Conservation (phyloP, 257 asterid genomes). For the Rhazya stricta region DNA sequence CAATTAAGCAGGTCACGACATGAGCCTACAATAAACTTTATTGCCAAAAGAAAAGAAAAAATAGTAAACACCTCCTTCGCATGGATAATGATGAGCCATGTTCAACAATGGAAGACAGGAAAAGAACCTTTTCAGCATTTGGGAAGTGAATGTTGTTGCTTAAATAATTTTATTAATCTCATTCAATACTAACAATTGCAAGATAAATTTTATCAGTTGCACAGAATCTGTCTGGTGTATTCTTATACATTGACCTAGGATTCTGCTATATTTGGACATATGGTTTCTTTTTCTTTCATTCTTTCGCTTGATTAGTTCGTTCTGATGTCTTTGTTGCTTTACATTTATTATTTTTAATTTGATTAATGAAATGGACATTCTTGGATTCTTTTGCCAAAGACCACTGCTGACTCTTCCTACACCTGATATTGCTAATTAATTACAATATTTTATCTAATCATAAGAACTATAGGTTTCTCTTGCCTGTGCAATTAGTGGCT, state of each 20-base stretch:
- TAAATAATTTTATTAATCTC: background rate
- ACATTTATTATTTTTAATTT: background rate
- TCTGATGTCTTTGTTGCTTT: background rate
- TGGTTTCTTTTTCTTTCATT: background rate
- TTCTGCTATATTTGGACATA: background rate
- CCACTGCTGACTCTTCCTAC: background rate
- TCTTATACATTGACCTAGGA: background rate
- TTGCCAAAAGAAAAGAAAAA: no score
- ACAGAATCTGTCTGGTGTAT: background rate
- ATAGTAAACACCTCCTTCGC: no score
- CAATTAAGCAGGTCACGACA: no score
- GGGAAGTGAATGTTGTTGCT: no score
- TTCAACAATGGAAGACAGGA: no score
- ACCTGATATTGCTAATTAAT: background rate
- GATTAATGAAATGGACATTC: background rate
- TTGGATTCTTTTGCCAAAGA: slow-evolving; percentile 2
- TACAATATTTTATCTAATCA: background rate
- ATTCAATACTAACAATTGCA: background rate
- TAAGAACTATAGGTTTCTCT: background rate
- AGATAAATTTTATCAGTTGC: background rate
- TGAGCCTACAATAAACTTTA: no score
- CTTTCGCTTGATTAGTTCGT: background rate
- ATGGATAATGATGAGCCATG: background rate
- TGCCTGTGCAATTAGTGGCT: background rate
- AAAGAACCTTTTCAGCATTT: no score